phyloP scores from a whole-genome alignment of 345 rosid genomes.

The Carallia brachiata region DNA sequence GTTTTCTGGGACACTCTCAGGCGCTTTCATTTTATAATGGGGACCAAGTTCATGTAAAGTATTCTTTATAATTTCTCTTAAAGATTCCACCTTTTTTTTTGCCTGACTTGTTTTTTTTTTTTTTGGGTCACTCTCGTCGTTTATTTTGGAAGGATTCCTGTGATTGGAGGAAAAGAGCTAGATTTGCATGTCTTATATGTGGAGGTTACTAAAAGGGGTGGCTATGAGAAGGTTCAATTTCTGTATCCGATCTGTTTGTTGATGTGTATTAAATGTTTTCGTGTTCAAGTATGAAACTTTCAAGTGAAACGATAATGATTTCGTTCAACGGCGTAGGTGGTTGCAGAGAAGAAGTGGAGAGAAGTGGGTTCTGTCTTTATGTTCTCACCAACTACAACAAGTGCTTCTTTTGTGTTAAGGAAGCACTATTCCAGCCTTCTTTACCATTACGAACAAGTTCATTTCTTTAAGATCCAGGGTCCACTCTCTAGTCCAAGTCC shows the following conservation, averaged over 20 bases:
- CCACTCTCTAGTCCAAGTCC: constrained; percentile 28
- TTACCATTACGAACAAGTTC: constrained; percentile 86
- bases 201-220: constrained; percentile 83
- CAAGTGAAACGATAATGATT: no score
- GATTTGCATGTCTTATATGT: constrained; percentile 86
- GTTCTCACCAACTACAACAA: constrained; percentile 88
- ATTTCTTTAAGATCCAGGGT: constrained; percentile 70
- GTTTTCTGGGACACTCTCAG: constrained; percentile 86
- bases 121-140: neutral
- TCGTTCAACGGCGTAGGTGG: constrained; percentile 45
- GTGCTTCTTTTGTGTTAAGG: constrained; percentile 90
- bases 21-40: constrained; percentile 76
- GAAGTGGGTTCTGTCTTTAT: constrained; percentile 89
- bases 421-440: constrained; percentile 81
- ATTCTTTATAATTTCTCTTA: no score
- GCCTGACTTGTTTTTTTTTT: neutral
- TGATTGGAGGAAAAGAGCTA: constrained; percentile 94
- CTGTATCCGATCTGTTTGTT: neutral
- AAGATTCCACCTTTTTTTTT: neutral
- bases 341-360: constrained; percentile 98
- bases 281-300: neutral
- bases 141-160: constrained; percentile 70
- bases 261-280: neutral
- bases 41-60: constrained; percentile 65
- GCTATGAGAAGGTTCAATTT: constrained; percentile 73